These are phyloP conservation scores for Nevesoporus exiguus DNA, from an alignment of 768 basidiomycete genomes.

Conservation along the genomic window DNA sequence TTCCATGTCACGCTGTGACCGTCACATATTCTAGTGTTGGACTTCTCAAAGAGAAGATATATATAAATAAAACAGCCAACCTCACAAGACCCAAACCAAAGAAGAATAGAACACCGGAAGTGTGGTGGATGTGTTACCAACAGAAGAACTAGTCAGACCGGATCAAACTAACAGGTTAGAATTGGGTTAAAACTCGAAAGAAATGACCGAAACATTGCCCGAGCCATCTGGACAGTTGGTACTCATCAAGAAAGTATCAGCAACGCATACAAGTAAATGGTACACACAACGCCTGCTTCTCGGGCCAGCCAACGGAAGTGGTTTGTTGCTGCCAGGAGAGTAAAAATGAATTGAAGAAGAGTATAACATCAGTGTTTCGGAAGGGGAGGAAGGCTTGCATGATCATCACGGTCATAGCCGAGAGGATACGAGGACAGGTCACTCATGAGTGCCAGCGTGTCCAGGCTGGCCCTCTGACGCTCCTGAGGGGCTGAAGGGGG, in stretches of 20 bases:
- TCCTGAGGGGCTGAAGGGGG: conserved; percentile 37
- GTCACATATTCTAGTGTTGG: background rate
- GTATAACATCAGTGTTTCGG: conserved; percentile 25
- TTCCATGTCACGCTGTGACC: conserved; percentile 24
- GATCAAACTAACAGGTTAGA: conserved; percentile 2
- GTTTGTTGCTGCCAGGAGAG: conserved; percentile 10
- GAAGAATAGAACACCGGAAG: conserved; percentile 3
- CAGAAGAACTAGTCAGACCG: background rate
- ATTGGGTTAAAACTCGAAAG: conserved; percentile 1
- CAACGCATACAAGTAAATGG: conserved; percentile 25
- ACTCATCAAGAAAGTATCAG: conserved; percentile 15
- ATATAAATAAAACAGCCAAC: conserved; percentile 14
- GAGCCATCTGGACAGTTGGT: conserved; percentile 6
- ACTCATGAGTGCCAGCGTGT: conserved; percentile 78
- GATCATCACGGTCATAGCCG: conserved; percentile 53
- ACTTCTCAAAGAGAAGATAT: background rate
- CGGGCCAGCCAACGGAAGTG: conserved; percentile 28
- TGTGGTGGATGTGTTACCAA: background rate
- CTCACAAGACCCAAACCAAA: conserved; percentile 14
- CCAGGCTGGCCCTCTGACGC: conserved; percentile 76
- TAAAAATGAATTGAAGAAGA: background rate
- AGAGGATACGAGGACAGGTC: conserved; percentile 84
- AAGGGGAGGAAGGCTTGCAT: conserved; percentile 21
- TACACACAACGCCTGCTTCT: conserved; percentile 28
- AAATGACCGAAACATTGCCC: conserved; percentile 2